phyloP scores from a whole-genome alignment of 106 monocot species.

The Amphibolis antarctica region DNA sequence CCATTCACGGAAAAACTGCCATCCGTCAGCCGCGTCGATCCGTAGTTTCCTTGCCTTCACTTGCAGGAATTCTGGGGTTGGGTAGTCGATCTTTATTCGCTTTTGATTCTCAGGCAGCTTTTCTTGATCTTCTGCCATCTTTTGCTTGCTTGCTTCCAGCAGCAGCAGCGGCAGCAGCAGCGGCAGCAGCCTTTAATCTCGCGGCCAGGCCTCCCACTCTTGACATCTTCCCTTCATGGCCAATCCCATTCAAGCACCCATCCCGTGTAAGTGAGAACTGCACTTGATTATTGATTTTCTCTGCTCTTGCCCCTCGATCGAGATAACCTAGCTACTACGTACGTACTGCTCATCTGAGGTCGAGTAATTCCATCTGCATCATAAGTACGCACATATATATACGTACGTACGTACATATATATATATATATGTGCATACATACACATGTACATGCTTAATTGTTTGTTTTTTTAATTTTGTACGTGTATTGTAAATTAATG shows the following conservation, averaged over 20 bases:
- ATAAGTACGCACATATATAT: too few species aligned
- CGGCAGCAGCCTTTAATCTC: constrained; percentile 45
- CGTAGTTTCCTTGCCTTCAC: constrained; percentile 3
- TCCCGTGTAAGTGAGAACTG: constrained; percentile 44
- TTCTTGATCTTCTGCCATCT: constrained; percentile 40
- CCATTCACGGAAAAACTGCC: constrained; percentile 8
- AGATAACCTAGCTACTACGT: background rate
- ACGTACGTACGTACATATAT: too few species aligned
- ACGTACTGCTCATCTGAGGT: too few species aligned
- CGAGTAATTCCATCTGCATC: too few species aligned
- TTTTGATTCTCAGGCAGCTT: constrained; percentile 41
- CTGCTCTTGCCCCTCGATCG: background rate
- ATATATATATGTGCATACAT: too few species aligned
- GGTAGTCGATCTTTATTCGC: constrained; percentile 25
- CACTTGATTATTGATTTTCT: constrained; percentile 7
- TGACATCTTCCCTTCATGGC: constrained; percentile 96
- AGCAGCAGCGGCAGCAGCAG: too few species aligned
- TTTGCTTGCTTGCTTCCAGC: constrained; percentile 17
- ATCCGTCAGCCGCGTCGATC: background rate
- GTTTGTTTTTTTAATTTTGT: too few species aligned
- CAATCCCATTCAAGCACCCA: constrained; percentile 54
- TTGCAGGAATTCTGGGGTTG: constrained; percentile 16
- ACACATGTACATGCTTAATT: too few species aligned
- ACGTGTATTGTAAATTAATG: too few species aligned
- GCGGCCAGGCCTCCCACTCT: constrained; percentile 67